These are phyloP conservation scores for Miscanthus lutarioriparius DNA, from an alignment of 176 grass and related monocot genomes.

Conservation along the genomic window DNA sequence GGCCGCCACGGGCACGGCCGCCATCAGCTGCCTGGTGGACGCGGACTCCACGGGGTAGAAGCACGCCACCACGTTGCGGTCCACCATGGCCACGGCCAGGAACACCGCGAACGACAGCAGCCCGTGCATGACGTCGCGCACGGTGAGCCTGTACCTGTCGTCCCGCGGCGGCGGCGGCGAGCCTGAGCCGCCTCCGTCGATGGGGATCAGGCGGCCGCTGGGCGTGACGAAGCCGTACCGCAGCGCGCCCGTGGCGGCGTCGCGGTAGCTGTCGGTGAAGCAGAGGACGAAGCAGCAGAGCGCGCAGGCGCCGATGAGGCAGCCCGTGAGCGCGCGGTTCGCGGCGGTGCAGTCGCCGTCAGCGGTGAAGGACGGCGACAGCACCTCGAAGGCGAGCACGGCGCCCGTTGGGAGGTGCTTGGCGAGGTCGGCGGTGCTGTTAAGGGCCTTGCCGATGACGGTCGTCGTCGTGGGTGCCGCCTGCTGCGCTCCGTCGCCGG, in stretches of 20 bases:
- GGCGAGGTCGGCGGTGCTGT: slow-evolving; percentile 70
- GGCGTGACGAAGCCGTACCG: slow-evolving; percentile 56
- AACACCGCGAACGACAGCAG: slow-evolving; percentile 57
- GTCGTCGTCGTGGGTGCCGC: background rate
- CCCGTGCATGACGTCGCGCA: slow-evolving; percentile 51
- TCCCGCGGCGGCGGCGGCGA: background rate
- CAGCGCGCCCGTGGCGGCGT: slow-evolving; percentile 41
- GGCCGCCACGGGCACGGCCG: slow-evolving; percentile 38
- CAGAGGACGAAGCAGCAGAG: slow-evolving; percentile 58
- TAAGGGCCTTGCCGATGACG: slow-evolving; percentile 38
- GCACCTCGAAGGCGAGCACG: slow-evolving; percentile 76
- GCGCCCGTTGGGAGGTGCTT: slow-evolving; percentile 87
- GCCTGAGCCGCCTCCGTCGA: background rate
- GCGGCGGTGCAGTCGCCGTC: slow-evolving; percentile 47
- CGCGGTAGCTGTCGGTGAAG: slow-evolving; percentile 88
- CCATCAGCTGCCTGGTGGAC: slow-evolving; percentile 36
- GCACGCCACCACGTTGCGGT: slow-evolving; percentile 58
- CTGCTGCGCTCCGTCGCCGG: background rate
- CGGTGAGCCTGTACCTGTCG: slow-evolving; percentile 26
- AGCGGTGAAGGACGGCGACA: slow-evolving; percentile 69
- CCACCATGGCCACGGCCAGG: slow-evolving; percentile 52
- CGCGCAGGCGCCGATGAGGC: slow-evolving; percentile 54
- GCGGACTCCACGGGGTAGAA: slow-evolving; percentile 55
- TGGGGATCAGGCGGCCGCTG: slow-evolving; percentile 37
- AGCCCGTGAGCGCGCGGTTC: slow-evolving; percentile 50